phyloP scores from a whole-genome alignment of 305 asterid genomes.

The Rubia occidens region DNA sequence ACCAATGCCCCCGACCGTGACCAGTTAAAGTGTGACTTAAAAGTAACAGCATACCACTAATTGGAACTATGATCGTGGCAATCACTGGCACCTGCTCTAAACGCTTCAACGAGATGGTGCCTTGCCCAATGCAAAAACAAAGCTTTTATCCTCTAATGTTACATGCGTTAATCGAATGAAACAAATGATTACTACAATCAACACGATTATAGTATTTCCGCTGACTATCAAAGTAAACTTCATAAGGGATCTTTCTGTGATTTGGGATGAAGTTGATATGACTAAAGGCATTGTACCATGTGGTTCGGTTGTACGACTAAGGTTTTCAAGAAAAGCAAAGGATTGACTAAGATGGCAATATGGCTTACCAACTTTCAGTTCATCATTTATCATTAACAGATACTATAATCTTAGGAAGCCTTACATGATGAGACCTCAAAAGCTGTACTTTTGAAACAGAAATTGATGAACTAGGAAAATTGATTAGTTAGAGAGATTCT shows the following conservation, averaged over 20 bases:
- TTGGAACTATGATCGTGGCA: conserved; percentile 73
- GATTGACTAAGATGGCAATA: not conserved
- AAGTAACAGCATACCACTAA: conserved; percentile 48
- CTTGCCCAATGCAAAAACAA: conserved; percentile 64
- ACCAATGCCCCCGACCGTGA: not conserved
- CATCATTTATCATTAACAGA: not conserved
- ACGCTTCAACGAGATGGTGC: conserved; percentile 72
- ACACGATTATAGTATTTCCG: not conserved
- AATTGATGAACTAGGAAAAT: conserved; percentile 7
- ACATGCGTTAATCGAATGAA: not conserved
- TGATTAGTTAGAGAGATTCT: not conserved
- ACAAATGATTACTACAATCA: not conserved
- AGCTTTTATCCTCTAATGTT: not conserved
- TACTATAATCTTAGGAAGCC: not conserved
- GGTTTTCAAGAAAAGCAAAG: not conserved
- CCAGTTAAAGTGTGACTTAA: conserved; percentile 3
- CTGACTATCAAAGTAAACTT: not conserved
- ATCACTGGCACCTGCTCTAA: conserved; percentile 67
- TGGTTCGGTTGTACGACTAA: not conserved
- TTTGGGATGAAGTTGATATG: not conserved
- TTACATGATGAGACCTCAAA: not conserved
- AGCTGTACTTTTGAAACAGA: not conserved
- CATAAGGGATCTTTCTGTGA: not conserved
- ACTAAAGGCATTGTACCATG: not conserved
- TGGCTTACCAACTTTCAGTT: not conserved